Percentiles rank a stretch among this genome's conserved stretches.
Evolutionary conservation across 371 early-diverging fungal genomes (phyloP).

Genomic region (Mortierella sp.): DNA sequence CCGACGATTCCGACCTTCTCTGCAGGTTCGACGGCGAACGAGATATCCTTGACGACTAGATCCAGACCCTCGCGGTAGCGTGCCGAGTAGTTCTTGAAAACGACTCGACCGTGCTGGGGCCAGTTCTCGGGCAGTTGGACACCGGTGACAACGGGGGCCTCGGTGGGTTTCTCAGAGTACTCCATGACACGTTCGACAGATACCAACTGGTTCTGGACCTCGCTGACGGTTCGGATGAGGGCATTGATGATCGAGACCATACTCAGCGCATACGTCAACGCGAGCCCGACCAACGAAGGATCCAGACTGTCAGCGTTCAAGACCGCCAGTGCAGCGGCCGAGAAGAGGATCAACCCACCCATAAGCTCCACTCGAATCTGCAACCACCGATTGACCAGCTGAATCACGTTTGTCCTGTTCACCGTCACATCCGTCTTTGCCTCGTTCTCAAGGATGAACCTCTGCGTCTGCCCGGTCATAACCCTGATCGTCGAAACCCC

Average conservation of each 20-base stretch:
- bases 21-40: slow-evolving; percentile 59
- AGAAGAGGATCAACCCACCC: slow-evolving; percentile 27
- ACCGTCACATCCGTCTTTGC: not conserved
- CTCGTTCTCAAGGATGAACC: slow-evolving; percentile 24
- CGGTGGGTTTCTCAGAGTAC: slow-evolving; percentile 65
- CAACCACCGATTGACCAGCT: slow-evolving; percentile 29
- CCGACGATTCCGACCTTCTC: slow-evolving; percentile 73
- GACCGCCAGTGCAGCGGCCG: slow-evolving; percentile 22
- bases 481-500: slow-evolving; percentile 60
- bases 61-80: slow-evolving; percentile 75
- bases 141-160: slow-evolving; percentile 60
- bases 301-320: slow-evolving; percentile 53
- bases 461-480: slow-evolving; percentile 30
- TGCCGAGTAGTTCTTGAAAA: slow-evolving; percentile 68
- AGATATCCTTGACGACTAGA: slow-evolving; percentile 65
- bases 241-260: slow-evolving; percentile 21
- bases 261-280: slow-evolving; percentile 73
- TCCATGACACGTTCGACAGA: slow-evolving; percentile 77
- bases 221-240: slow-evolving; percentile 53
- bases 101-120: slow-evolving; percentile 69
- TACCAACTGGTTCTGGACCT: slow-evolving; percentile 71
- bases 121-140: slow-evolving; percentile 47
- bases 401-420: slow-evolving; percentile 2
- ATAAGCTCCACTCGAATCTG: slow-evolving; percentile 57
- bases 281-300: slow-evolving; percentile 73